A percentile compares a stretch with the other conserved stretches of the same genome.
These are phyloP conservation scores for Penicillium sp. DNA, from an alignment of 2,329 filamentous ascomycete genomes.

Conservation along the genomic window DNA sequence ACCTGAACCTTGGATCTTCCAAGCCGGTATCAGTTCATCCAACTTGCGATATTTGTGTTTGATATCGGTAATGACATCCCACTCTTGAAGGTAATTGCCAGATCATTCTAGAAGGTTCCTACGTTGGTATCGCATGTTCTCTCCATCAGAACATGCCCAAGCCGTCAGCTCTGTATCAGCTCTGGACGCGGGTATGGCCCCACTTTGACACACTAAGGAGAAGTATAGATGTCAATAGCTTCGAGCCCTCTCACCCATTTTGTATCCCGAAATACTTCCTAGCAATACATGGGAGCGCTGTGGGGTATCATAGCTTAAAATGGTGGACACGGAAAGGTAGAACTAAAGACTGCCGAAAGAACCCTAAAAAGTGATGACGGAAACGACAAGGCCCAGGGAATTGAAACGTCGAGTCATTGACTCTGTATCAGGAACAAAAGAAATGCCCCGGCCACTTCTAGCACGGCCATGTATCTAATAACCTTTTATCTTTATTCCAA, in stretches of 20 bases:
- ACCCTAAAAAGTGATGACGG: not conserved
- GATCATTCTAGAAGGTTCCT: not conserved
- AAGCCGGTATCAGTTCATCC: not conserved
- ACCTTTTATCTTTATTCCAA: not conserved
- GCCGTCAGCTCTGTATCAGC: not conserved
- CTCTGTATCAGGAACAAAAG: slow-evolving; percentile 2
- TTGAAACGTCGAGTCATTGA: slow-evolving; percentile 11
- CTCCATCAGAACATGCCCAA: not conserved
- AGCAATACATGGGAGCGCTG: not conserved
- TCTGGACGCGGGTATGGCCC: not conserved
- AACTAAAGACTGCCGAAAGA: not conserved
- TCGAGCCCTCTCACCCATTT: no score
- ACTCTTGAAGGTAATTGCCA: no score
- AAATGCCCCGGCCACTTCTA: not conserved
- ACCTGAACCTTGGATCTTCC: slow-evolving; percentile 2
- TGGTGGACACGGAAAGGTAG: not conserved
- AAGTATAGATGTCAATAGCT: not conserved
- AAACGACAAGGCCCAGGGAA: not conserved
- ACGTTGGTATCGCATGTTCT: not conserved
- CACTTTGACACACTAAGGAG: not conserved
- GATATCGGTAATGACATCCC: not conserved
- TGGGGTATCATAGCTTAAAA: not conserved
- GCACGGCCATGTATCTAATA: no score
- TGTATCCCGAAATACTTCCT: no score
- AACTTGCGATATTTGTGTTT: not conserved